phyloP scores from a whole-genome alignment of 192 early-diverging fungal species.

The Dissophora globulifera region DNA sequence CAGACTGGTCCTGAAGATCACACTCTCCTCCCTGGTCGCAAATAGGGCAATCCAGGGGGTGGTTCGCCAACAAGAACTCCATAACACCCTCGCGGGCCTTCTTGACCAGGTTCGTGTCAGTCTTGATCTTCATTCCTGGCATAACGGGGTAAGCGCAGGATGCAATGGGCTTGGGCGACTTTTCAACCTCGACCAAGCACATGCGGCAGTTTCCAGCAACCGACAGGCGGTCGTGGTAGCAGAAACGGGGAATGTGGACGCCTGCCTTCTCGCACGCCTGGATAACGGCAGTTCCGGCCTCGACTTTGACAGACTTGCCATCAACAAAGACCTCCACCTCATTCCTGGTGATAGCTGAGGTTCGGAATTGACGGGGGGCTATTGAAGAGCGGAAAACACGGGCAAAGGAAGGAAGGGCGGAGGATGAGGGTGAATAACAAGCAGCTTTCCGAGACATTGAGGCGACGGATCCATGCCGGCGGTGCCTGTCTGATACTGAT shows the following conservation, averaged over 20 bases:
- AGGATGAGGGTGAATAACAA: no score
- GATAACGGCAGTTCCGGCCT: constrained; percentile 93
- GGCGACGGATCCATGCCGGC: neutral
- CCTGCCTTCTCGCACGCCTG: constrained; percentile 98
- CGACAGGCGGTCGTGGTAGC: constrained; percentile 82
- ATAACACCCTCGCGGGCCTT: constrained; percentile 95
- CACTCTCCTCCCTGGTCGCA: constrained; percentile 99
- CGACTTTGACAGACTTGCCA: constrained; percentile 89
- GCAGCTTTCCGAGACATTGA: no score
- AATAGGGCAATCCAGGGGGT: constrained; percentile 98
- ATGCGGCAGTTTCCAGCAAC: constrained; percentile 99
- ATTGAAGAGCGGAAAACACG: no score
- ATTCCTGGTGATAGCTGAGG: constrained; percentile 60
- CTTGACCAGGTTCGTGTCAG: constrained; percentile 92
- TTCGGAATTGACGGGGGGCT: constrained; percentile 55
- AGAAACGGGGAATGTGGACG: constrained; percentile 85
- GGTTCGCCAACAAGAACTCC: constrained; percentile 96
- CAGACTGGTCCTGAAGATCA: constrained; percentile 97
- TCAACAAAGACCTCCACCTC: constrained; percentile 92
- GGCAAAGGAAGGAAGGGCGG: no score
- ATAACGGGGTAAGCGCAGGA: constrained; percentile 98
- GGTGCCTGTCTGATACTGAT: neutral
- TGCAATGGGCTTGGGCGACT: constrained; percentile 94
- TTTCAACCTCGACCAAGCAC: constrained; percentile 98
- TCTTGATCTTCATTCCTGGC: constrained; percentile 98